Evolutionary conservation across 176 grass and related monocot genomes (phyloP), one percentile per base, ranked within the genome.

Genomic region (Oryza australiensis): DNA sequence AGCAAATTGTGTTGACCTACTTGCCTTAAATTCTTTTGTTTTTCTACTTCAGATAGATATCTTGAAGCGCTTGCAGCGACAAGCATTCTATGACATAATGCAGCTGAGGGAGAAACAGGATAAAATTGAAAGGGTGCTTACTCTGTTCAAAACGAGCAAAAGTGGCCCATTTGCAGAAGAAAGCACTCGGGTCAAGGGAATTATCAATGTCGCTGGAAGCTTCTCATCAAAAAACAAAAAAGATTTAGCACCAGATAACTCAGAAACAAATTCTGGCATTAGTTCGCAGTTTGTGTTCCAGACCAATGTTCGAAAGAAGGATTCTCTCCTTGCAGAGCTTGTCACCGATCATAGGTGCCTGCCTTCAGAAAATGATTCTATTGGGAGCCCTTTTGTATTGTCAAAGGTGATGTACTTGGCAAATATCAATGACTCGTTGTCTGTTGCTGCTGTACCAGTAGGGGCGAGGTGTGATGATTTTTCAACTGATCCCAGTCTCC

Each of bases 381-480:
- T 79, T 8, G 84, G 82, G n/a, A 98, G 67, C 81, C 90, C 95
- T 83, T 73, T 94, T 26, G 76, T 89, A 10, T 66, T 94, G 66
- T 85, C 95, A 66, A 98, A 98, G 76, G 84, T 92, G 84, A 93
- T 91, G 86, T 94, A 98, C 46, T 20, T 78, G 48, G 89, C 88
- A 0, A 94, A 86, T 68, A 57, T 98, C 75, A 78, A 34, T 59
- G 86, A 93, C 23, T 69, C 63, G 4, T 77, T 92, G 13, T 94
- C 95, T 64, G 63, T 86, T 62, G 80, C 89, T 73, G 86, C 86
- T 35, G 75, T 89, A 30, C 90, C 95, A 33, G 48, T 91, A 64
- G 95, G 92, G 28, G 95, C 92, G 37, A 91, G 75, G 75, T 93
- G 92, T 80, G 79, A 91, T 82, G 92, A 98, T 89, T 98, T 94